Conservation (phyloP, 2,329 filamentous ascomycete species). For the Venturia pyrina region DNA sequence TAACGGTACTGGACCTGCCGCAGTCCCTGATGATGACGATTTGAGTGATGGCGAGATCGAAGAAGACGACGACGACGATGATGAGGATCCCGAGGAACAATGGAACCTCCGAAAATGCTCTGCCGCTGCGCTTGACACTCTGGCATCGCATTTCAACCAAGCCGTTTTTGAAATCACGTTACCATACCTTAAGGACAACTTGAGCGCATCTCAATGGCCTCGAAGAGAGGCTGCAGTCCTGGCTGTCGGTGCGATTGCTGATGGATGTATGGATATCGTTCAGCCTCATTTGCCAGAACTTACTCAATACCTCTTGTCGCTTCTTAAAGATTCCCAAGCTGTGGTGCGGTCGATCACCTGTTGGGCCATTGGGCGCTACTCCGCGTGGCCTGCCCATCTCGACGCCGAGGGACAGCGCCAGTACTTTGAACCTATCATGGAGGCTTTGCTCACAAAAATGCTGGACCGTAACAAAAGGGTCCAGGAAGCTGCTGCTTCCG, state of each 20-base stretch:
- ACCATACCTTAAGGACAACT: conserved; percentile 82
- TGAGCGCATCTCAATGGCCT: conserved; percentile 82
- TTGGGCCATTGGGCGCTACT: conserved; percentile 93
- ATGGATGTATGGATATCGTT: conserved; percentile 85
- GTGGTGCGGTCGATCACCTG: conserved; percentile 95
- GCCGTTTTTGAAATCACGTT: conserved; percentile 86
- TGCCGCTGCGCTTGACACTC: conserved; percentile 86
- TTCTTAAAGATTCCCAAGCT: conserved; percentile 75
- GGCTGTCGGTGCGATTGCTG: conserved; percentile 86
- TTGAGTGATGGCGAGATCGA: conserved; percentile 83
- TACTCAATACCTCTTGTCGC: conserved; percentile 77
- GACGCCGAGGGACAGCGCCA: conserved; percentile 57
- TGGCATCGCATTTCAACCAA: conserved; percentile 80
- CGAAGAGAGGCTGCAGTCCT: conserved; percentile 90
- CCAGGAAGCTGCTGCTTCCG: conserved; percentile 89
- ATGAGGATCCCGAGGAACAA: conserved; percentile 73
- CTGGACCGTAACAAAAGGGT: conserved; percentile 96
- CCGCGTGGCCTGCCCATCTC: conserved; percentile 77
- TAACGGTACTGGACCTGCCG: conserved; percentile 27
- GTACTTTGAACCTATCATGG: conserved; percentile 95
- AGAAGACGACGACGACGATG: conserved; percentile 58
- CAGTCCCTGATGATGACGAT: conserved; percentile 53
- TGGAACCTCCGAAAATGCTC: conserved; percentile 98
- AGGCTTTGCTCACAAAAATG: conserved; percentile 89
- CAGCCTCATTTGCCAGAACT: conserved; percentile 84